Conservation (phyloP, 106 monocot species). For the Acanthochlamys bracteata region DNA sequence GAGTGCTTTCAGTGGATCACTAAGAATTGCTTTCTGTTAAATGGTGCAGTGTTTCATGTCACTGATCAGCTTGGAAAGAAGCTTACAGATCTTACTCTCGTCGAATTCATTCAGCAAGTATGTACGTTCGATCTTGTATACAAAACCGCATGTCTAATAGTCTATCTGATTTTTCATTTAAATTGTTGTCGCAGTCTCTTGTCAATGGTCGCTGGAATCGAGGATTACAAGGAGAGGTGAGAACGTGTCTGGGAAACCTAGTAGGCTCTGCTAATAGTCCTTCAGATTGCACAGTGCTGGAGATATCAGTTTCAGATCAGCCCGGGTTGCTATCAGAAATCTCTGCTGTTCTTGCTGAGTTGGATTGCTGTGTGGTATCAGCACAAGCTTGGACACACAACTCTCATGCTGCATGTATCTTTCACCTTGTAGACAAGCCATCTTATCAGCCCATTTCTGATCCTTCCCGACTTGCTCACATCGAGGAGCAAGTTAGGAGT, state of each 20-base stretch:
- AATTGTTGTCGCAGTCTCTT: slow-evolving; percentile 12
- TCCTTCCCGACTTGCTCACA: slow-evolving; percentile 9
- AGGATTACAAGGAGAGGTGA: slow-evolving; percentile 12
- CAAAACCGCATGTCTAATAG: neutral
- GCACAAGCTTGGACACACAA: slow-evolving; percentile 55
- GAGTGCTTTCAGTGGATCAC: neutral
- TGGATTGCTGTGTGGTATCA: slow-evolving; percentile 26
- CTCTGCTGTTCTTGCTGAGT: slow-evolving; percentile 27
- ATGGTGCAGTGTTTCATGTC: slow-evolving; percentile 52
- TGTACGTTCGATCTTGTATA: neutral
- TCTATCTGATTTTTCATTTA: neutral
- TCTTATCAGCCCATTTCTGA: slow-evolving; percentile 18
- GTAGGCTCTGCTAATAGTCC: slow-evolving; percentile 20
- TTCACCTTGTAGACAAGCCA: slow-evolving; percentile 19
- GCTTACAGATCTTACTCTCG: slow-evolving; percentile 32
- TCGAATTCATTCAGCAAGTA: slow-evolving; percentile 38
- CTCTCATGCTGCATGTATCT: slow-evolving; percentile 27
- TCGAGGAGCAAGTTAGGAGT: slow-evolving; percentile 27
- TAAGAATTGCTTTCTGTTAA: neutral
- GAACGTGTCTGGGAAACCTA: slow-evolving; percentile 47
- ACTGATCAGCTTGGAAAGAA: slow-evolving; percentile 57
- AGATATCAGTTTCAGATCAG: slow-evolving; percentile 37
- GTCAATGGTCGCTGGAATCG: neutral
- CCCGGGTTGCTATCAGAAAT: slow-evolving; percentile 64
- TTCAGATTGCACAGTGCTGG: slow-evolving; percentile 27